phyloP scores from a whole-genome alignment of 768 basidiomycete species.

The Lactarius hatsudake region DNA sequence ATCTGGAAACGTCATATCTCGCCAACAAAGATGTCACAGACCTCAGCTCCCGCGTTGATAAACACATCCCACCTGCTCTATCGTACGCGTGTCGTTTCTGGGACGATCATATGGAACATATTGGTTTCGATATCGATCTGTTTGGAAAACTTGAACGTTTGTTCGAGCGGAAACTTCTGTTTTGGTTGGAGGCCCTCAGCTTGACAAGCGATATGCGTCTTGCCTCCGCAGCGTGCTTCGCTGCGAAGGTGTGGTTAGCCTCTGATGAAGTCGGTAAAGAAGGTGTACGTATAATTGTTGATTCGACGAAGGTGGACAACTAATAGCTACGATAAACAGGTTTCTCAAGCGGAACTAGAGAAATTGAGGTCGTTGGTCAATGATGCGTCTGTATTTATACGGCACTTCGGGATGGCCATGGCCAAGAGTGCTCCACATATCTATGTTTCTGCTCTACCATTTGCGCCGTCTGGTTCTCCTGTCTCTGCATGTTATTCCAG shows the following conservation, averaged over 20 bases:
- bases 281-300: background rate
- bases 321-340: too few relatives aligned
- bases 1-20: background rate
- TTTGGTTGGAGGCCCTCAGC: background rate
- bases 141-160: background rate
- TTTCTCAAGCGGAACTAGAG: too few relatives aligned
- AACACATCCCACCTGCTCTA: background rate
- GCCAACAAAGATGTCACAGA: background rate
- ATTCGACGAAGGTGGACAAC: background rate
- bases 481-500: too few relatives aligned
- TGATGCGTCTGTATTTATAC: too few relatives aligned
- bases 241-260: background rate
- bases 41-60: background rate
- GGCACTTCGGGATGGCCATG: too few relatives aligned
- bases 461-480: too few relatives aligned
- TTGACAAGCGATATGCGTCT: background rate
- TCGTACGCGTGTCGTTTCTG: constrained; percentile 6
- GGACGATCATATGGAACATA: background rate
- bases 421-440: too few relatives aligned
- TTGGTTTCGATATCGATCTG: background rate
- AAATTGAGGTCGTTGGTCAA: too few relatives aligned
- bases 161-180: background rate
- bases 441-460: too few relatives aligned
- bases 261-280: background rate
- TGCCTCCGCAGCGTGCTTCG: background rate